phyloP scores from a whole-genome alignment of 208 protist genomes.

The Crithidia bombi region DNA sequence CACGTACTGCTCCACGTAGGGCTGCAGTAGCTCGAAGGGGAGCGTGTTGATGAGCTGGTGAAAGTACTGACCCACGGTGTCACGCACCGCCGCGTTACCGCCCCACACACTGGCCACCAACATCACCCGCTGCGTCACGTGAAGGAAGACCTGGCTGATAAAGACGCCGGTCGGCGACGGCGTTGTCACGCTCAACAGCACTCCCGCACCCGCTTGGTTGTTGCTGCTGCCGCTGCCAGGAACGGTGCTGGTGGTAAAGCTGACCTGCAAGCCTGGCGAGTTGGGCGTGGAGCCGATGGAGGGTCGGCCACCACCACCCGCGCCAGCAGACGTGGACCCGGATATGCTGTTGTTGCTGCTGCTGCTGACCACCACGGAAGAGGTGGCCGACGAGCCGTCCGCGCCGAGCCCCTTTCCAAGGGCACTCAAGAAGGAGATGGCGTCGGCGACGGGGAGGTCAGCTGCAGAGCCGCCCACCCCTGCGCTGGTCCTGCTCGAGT shows the following conservation, averaged over 20 bases:
- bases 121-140: conserved; percentile 50
- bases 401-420: conserved; percentile 49
- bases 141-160: conserved; percentile 44
- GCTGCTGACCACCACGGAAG: background rate
- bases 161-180: conserved; percentile 14
- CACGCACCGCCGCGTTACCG: conserved; percentile 47
- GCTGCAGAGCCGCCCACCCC: background rate
- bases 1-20: conserved; percentile 53
- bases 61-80: conserved; percentile 58
- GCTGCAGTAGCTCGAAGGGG: conserved; percentile 51
- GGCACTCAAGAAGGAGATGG: conserved; percentile 58
- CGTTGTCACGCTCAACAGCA: background rate
- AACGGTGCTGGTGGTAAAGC: background rate
- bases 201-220: too few relatives aligned
- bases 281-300: conserved; percentile 10
- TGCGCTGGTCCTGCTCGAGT: background rate
- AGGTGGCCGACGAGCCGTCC: background rate
- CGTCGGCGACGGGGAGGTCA: conserved; percentile 46
- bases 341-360: conserved; percentile 9
- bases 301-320: background rate
- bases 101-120: conserved; percentile 37
- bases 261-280: background rate
- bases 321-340: background rate
- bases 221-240: conserved; percentile 6
- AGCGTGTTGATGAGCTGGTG: conserved; percentile 71